Evolutionary conservation across 2,329 filamentous ascomycete genomes (phyloP), one percentile per base, ranked within the genome.

Genomic region (Neofusicoccum sp.): DNA sequence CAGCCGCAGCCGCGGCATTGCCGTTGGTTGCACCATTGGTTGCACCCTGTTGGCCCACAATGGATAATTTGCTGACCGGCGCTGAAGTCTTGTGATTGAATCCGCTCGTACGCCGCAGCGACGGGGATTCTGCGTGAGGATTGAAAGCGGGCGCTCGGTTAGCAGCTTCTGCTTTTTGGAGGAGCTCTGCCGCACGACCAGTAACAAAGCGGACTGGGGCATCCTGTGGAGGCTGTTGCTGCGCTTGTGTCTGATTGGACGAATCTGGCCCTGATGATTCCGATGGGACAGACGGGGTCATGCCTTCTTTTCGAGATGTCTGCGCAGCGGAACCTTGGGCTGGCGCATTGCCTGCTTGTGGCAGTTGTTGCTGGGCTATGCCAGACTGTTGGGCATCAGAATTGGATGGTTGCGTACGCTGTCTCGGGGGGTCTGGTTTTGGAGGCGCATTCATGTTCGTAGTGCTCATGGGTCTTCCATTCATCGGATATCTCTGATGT

Each of bases 51-150:
- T 53, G 33, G 14, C 33, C 31, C 2, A 26, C 9, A 6, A 64
- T 65, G 65, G 8, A 64, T 64, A 38, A 12, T 9, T 30, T 40
- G 6, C 20, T 60, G 48, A 96, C 77, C 0, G 92, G 91, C 57
- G 88, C 87, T 4, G 89, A 93, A 56, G 85, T 88, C 24, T 78
- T 86, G 70, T 96, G 91, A 69, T 97, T 91, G 40, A 97, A 84
- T 2, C 93, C 93, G 0, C 89, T 89, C 0, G 93, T 97, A 71
- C 93, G 93, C 63, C 91, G 86, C 70, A 96, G 92, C 0, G 92
- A 95, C 0, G 93, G 92, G 63, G 76, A 79, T 53, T 81, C 79
- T 11, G 71, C 76, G 58, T 81, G 75, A 4, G 79, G 79, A 47
- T 82, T 79, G 70, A 82, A 82, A 0, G 75, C 75, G 16, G 66